Base-by-base conservation (phyloP, 2,329 filamentous ascomycete genomes). In the Parastagonospora nodorum region DNA sequence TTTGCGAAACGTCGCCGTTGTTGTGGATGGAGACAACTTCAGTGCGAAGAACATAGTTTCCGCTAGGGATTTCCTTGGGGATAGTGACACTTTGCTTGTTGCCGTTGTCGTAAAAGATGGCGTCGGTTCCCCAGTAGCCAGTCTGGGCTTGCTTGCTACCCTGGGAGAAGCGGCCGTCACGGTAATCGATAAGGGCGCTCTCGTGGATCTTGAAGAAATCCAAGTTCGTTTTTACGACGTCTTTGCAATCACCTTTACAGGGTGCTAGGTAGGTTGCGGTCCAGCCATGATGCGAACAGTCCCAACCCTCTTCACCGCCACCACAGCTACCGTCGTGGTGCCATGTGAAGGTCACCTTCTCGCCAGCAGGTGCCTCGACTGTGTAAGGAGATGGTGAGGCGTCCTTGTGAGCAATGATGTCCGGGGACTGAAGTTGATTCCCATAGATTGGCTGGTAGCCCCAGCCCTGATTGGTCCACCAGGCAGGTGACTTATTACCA, bases 121-220 rank as follows among this genome's bases (percentile, higher is more conserved):
- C 59, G 45, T 71, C 67, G 11, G 66, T 70, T 29, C 63, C 68
- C 67, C 69, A 71, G 52, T 62, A 64, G 14, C 68, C 68, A 12
- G 60, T 57, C 42, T 67, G 58, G 8, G 55, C 67, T 39, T 61
- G 49, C 4, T 53, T 40, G 9, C 30, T 19, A 35, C 63, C 67
- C 14, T 63, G 32, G 5, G 60, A 58, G 51, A 54, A 70, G 42
- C 67, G 67, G 10, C 65, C 65, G 9, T 55, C 27, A 42, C 60
- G 65, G 58, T 69, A 69, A 45, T 64, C 60, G 45, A 63, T 57
- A 43, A 70, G 44, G 4, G 60, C 60, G 24, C 50, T 51, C 48
- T 72, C 44, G 51, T 70, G 62, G 45, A 72, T 71, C 63, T 72
- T 72, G 67, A 71, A 70, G 57, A 70, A 72, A 16, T 58, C 38